Base-by-base conservation (phyloP, 1,139 yeast genomes). In the Entelexis paramagnoliae region DNA sequence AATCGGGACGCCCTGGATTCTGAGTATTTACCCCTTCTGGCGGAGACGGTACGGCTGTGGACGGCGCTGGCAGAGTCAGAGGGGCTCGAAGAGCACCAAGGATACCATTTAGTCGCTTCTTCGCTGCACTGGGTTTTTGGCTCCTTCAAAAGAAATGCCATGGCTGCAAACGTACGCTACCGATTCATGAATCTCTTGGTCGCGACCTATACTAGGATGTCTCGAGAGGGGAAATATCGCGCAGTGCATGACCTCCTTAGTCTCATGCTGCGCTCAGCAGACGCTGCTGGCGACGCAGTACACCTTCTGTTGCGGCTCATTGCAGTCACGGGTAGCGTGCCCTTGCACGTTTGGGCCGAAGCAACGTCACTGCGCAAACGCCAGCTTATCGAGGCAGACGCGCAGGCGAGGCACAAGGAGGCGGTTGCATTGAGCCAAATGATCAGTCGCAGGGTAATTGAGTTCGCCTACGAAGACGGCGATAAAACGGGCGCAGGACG, bases 381-480 rank as follows among this genome's bases (percentile, higher is more conserved):
- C 7, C 46, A 47, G 4, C n/a, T 34, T 2, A 9, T 49, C 1
- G 57, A 51, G 29, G 1, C 29, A 16, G 51, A 17, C 2, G 52
- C 49, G 2, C 10, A 7, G 4, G 17, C 14, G 33, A 36, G 38
- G 11, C 59, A 53, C 29, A 26, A 38, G 8, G 28, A 32, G 7
- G 53, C 59, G 2, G 33, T 41, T 8, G 49, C 47, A 2, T 33
- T 51, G 9, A 42, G 52, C 16, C 20, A 32, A 10, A 39, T 45
- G 20, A 42, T 56, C 10, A 47, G 54, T n/a, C 51, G 59, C 8
- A 44, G 50, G 2, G 24, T 56, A 2, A 56, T 56, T 6, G 54
- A 58, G 20, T 19, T 22, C 13, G 33, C 28, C 1, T 56, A 50
- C 46, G 13, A 30, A 6, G n/a, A 28, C 11, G 9, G 40, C 4